Percentiles rank a stretch among this genome's conserved stretches.
phyloP scores from a whole-genome alignment of 805 yeast species.

The Millerozyma acaciae region DNA sequence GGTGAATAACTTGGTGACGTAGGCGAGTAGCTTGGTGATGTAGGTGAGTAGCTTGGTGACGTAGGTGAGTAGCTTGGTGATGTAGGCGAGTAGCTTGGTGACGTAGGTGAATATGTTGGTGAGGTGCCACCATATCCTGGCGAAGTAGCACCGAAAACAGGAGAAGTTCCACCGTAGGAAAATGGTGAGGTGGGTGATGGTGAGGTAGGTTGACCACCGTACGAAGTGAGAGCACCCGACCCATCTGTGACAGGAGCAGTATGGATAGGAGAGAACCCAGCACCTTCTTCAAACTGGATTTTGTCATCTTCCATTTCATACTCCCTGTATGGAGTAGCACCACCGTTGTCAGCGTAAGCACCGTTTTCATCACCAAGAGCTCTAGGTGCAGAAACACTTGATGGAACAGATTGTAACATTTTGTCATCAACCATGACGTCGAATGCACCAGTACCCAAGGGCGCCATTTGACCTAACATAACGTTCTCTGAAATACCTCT shows the following conservation, averaged over 20 bases:
- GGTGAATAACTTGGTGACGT: slow-evolving; percentile 73
- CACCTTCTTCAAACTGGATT: slow-evolving; percentile 61
- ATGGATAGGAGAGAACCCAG: slow-evolving; percentile 91
- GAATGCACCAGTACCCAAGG: slow-evolving; percentile 97
- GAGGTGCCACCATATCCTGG: slow-evolving; percentile 74
- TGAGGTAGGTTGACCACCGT: slow-evolving; percentile 63
- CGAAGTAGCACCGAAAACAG: slow-evolving; percentile 44
- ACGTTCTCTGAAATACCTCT: slow-evolving; percentile 98
- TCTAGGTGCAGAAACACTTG: slow-evolving; percentile 41
- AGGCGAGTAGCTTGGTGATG: slow-evolving; percentile 60
- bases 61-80: slow-evolving; percentile 72
- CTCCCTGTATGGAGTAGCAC: slow-evolving; percentile 86
- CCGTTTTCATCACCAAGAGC: slow-evolving; percentile 19
- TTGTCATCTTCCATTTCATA: slow-evolving; percentile 61
- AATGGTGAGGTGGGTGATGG: slow-evolving; percentile 56
- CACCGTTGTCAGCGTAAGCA: slow-evolving; percentile 49
- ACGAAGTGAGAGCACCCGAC: slow-evolving; percentile 83
- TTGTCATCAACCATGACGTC: slow-evolving; percentile 93
- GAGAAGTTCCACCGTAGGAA: slow-evolving; percentile 46
- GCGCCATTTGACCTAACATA: slow-evolving; percentile 96
- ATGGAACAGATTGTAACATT: slow-evolving; percentile 64
- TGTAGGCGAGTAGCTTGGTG: slow-evolving; percentile 58
- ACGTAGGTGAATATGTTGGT: slow-evolving; percentile 63
- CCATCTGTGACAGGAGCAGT: slow-evolving; percentile 75
- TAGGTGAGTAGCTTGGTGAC: slow-evolving; percentile 68